phyloP scores from a whole-genome alignment of 139 green algal genomes.

The Chlamydomonas sp. region DNA sequence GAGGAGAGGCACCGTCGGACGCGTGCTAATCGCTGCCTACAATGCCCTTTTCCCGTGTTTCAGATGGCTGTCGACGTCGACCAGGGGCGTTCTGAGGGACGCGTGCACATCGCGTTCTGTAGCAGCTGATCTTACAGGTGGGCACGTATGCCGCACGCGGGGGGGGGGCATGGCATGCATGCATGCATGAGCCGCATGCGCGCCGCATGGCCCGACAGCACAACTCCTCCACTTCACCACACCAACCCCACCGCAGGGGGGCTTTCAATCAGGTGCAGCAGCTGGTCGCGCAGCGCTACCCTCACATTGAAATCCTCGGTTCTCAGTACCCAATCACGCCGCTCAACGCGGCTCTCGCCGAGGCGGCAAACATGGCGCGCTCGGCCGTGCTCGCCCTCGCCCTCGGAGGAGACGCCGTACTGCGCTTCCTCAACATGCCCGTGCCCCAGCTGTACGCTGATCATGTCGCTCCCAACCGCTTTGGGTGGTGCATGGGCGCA shows the following conservation, averaged over 20 bases:
- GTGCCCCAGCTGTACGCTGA: constrained; percentile 13
- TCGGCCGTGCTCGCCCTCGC: constrained; percentile 33
- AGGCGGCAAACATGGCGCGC: constrained; percentile 30
- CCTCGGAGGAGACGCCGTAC: constrained; percentile 36
- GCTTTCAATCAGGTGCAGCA: constrained; percentile 58
- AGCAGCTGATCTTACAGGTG: constrained; percentile 58
- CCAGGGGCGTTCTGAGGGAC: constrained; percentile 1
- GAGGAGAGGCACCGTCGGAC: no score
- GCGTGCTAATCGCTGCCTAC: no score
- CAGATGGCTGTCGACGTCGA: constrained; percentile 10
- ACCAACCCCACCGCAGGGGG: constrained; percentile 27
- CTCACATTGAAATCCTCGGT: constrained; percentile 40
- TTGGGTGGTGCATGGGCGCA: constrained; percentile 25
- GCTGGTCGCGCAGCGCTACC: constrained; percentile 41
- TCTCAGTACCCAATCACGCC: constrained; percentile 41
- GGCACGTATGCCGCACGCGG: constrained; percentile 4
- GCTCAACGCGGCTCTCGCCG: constrained; percentile 22
- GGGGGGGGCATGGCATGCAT: no score
- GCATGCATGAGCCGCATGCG: constrained; percentile 6
- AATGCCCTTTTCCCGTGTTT: no score
- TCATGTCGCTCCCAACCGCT: constrained; percentile 22
- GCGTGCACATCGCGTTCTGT: constrained; percentile 55
- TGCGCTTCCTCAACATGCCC: constrained; percentile 8
- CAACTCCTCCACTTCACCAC: background rate
- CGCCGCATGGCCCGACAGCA: background rate